phyloP scores from a whole-genome alignment of 1,284 basidiomycete species.

The Austroboletus novae-zelandiae region DNA sequence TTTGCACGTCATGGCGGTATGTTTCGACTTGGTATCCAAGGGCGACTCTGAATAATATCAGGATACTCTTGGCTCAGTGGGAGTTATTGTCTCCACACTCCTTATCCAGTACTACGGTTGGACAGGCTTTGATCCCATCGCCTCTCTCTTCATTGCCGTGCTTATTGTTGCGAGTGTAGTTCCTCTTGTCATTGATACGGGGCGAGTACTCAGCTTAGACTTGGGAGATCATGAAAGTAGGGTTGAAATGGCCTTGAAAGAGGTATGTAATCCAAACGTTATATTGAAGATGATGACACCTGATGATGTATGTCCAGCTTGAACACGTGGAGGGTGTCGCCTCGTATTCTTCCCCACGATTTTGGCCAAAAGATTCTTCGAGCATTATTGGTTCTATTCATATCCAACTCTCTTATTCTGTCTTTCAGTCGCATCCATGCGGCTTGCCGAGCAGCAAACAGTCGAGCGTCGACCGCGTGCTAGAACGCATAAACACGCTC shows the following conservation, averaged over 20 bases:
- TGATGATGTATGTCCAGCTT: constrained; percentile 45
- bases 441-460: constrained; percentile 55
- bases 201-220: constrained; percentile 86
- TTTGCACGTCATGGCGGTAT: constrained; percentile 85
- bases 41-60: constrained; percentile 31
- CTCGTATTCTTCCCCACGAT: constrained; percentile 79
- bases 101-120: constrained; percentile 98
- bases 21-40: constrained; percentile 28
- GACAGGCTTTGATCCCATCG: constrained; percentile 99
- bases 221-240: constrained; percentile 66
- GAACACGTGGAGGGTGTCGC: constrained; percentile 71
- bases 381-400: constrained; percentile 89
- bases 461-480: constrained; percentile 66
- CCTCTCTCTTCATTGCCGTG: constrained; percentile 93
- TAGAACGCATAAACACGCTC: constrained; percentile 71
- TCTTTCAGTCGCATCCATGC: constrained; percentile 38
- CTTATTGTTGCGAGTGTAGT: constrained; percentile 95
- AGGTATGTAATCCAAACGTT: constrained; percentile 47
- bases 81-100: constrained; percentile 97
- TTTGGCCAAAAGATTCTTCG: constrained; percentile 95
- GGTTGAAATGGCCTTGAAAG: constrained; percentile 72
- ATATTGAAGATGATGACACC: background rate
- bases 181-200: constrained; percentile 93
- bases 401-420: constrained; percentile 63
- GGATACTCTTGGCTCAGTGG: constrained; percentile 91